Evolutionary conservation across 2,329 filamentous ascomycete species (phyloP), one percentile per base, ranked within the genome.

Genomic region (Arthrobotrys pseudoclavata): DNA sequence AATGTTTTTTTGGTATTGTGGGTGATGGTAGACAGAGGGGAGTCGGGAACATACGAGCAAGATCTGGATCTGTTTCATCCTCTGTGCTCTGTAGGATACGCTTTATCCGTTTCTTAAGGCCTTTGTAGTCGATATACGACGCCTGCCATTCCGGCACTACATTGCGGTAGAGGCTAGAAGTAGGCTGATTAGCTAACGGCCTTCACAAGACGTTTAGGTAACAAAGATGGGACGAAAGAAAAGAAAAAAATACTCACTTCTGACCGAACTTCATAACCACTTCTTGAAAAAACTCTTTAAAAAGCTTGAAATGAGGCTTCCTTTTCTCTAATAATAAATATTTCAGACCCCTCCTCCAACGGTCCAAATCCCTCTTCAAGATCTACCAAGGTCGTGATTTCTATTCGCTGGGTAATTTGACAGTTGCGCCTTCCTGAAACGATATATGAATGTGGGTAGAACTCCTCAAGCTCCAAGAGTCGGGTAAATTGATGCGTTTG

Each of bases 91-190:
- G 87, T 37, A 92, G 91, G 12, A 91, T 89, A 82, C 85, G 85
- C 83, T 97, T 98, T 85, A 99, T 94, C 80, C 97, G 89, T 86
- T 96, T 97, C 87, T 99, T 99, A 82, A 98, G 86, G 81, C 91
- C 90, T 83, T 95, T 96, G 86, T 96, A 96, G 85, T 96, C 90
- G 86, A 96, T 94, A 83, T 96, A 96, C 34, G 88, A 90, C 71
- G 90, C 87, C 66, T 92, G 91, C 93, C 93, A 96, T 85, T 95
- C 92, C 57, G 92, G 93, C 82, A 96, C 92, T 85, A 95, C 92
- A 83, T 94, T 94, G 57, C 92, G 89, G 18, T 92, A 89, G 69
- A 96, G 87, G 83, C 89, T 91, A 80, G 67, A 42, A 31, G 64
- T 20, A 26, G 62, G 24, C 63, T 60, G 50, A 52, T 69, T 13